These are phyloP conservation scores for Aurifilum marmelostoma DNA, from an alignment of 2,329 filamentous ascomycete species.

Conservation along the genomic window DNA sequence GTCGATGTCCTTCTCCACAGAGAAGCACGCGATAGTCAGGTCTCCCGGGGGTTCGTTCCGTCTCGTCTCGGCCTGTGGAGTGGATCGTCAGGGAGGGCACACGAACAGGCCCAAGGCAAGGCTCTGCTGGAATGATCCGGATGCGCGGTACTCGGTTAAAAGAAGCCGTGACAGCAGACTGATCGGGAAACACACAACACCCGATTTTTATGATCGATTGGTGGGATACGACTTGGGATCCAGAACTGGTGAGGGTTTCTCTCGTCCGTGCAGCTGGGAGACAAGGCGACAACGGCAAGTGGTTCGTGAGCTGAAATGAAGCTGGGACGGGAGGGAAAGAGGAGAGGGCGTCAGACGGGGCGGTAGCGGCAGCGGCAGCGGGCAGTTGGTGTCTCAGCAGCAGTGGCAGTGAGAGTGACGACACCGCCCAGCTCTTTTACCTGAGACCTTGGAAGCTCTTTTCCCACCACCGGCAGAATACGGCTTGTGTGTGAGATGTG, in stretches of 20 bases:
- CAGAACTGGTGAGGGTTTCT: too few species aligned
- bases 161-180: conserved; percentile 23
- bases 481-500: neutral
- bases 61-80: conserved; percentile 8
- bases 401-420: neutral
- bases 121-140: conserved; percentile 6
- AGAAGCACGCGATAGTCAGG: conserved; percentile 2
- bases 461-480: neutral
- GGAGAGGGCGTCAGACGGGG: neutral
- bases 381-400: neutral
- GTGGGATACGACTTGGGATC: neutral
- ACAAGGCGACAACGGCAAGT: neutral
- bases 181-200: neutral
- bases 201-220: neutral
- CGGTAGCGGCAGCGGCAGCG: neutral
- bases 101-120: neutral
- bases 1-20: conserved; percentile 3
- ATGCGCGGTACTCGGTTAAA: conserved; percentile 27
- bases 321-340: neutral
- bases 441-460: neutral
- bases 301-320: neutral
- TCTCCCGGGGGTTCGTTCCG: neutral
- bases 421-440: neutral
- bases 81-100: conserved; percentile 2
- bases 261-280: neutral